Conservation (phyloP, 768 basidiomycete species). For the Russula ochroleuca region DNA sequence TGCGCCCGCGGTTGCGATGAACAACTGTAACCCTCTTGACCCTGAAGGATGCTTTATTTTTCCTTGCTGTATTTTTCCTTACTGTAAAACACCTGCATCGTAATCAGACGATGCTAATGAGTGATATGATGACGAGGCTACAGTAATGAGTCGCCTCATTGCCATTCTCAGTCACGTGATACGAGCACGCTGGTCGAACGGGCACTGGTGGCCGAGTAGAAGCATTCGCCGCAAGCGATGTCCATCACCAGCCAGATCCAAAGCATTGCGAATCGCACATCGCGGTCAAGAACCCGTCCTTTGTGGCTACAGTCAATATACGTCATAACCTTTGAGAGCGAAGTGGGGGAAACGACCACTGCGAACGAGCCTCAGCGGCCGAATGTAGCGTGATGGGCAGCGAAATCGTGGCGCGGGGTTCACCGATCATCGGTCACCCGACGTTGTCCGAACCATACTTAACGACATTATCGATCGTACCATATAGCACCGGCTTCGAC, state of each 20-base stretch:
- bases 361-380: not conserved
- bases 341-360: not conserved
- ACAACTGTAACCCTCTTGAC: not conserved
- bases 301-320: not conserved
- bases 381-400: not conserved
- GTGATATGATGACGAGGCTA: not conserved
- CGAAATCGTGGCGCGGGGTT: slow-evolving; percentile 10
- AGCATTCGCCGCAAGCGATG: slow-evolving; percentile 3
- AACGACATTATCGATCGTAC: slow-evolving; percentile 1
- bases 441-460: not conserved
- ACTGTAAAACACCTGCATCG: not conserved
- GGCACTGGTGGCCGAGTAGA: not conserved
- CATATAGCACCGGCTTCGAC: slow-evolving; percentile 1
- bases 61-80: not conserved
- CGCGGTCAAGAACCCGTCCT: not conserved
- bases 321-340: not conserved
- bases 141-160: not conserved
- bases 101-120: not conserved
- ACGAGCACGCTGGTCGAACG: not conserved
- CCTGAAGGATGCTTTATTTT: not conserved
- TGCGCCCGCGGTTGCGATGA: not conserved
- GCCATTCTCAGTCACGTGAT: not conserved
- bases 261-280: not conserved
- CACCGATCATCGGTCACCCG: slow-evolving; percentile 10
- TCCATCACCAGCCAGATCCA: not conserved